Evolutionary conservation across 1,139 yeast species (phyloP).

Genomic region (Lodderomyces oxycetoniae): DNA sequence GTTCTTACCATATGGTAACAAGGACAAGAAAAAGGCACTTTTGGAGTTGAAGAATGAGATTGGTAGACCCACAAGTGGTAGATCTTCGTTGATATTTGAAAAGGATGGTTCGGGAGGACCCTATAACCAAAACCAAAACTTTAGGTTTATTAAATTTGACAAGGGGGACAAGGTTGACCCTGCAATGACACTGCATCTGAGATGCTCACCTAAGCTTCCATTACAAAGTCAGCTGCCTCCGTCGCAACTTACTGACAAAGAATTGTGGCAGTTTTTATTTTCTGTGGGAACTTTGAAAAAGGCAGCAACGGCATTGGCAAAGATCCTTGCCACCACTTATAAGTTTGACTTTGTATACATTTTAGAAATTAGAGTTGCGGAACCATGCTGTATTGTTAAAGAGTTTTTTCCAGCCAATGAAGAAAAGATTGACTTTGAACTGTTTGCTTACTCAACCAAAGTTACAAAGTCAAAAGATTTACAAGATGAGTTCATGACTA

Average conservation of each 20-base stretch:
- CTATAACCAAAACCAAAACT: slow-evolving; percentile 44
- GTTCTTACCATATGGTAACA: slow-evolving; percentile 3
- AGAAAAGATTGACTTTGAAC: slow-evolving; percentile 41
- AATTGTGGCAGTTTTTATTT: slow-evolving; percentile 38
- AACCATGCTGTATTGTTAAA: slow-evolving; percentile 34
- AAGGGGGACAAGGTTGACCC: no score
- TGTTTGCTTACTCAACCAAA: slow-evolving; percentile 34
- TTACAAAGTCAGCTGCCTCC: not conserved
- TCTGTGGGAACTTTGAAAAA: slow-evolving; percentile 38
- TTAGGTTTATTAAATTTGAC: slow-evolving; percentile 28
- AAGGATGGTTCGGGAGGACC: slow-evolving; percentile 61
- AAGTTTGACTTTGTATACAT: slow-evolving; percentile 50
- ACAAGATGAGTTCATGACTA: slow-evolving; percentile 31
- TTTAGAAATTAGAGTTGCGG: slow-evolving; percentile 52
- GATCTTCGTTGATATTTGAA: slow-evolving; percentile 40
- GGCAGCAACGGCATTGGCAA: slow-evolving; percentile 42
- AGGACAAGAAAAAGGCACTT: slow-evolving; percentile 11
- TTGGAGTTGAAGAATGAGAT: slow-evolving; percentile 25
- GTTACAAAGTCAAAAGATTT: slow-evolving; percentile 24
- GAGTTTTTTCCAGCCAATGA: slow-evolving; percentile 39
- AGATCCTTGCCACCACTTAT: slow-evolving; percentile 33
- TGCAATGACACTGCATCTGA: no score
- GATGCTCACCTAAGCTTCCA: no score
- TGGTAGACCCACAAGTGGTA: slow-evolving; percentile 53
- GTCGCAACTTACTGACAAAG: slow-evolving; percentile 10